These are phyloP conservation scores for Rhodotorula sp. DNA, from an alignment of 1,284 basidiomycete genomes.

Conservation along the genomic window DNA sequence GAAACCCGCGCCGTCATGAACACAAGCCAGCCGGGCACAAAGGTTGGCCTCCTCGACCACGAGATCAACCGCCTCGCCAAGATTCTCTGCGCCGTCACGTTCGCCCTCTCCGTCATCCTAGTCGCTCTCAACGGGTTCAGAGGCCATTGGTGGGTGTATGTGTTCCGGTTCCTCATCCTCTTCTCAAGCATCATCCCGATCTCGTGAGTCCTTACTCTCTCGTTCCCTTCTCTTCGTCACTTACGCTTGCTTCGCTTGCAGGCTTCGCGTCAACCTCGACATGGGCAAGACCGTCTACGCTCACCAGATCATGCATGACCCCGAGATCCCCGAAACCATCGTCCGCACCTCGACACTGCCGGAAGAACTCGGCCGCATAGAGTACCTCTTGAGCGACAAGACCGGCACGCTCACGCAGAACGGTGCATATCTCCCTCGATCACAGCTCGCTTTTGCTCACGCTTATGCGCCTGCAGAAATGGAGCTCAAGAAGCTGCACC, in stretches of 20 bases:
- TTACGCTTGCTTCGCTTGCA: slow-evolving; percentile 47
- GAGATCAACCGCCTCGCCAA: slow-evolving; percentile 97
- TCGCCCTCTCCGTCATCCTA: slow-evolving; percentile 82
- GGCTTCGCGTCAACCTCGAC: slow-evolving; percentile 94
- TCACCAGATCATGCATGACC: slow-evolving; percentile 88
- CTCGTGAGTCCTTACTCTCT: slow-evolving; percentile 60
- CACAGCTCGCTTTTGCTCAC: too few species aligned
- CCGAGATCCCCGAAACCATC: slow-evolving; percentile 90
- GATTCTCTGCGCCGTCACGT: slow-evolving; percentile 93
- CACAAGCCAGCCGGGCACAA: slow-evolving; percentile 93
- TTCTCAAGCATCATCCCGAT: slow-evolving; percentile 99
- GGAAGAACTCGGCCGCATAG: slow-evolving; percentile 93
- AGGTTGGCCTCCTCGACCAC: slow-evolving; percentile 84
- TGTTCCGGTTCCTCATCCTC: slow-evolving; percentile 93
- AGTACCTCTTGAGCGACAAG: slow-evolving; percentile 94
- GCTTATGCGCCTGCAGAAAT: slow-evolving; percentile 68
- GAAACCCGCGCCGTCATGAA: slow-evolving; percentile 99
- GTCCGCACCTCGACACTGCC: slow-evolving; percentile 95
- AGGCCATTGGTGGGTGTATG: slow-evolving; percentile 93
- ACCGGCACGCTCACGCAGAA: slow-evolving; percentile 98
- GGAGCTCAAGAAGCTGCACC: slow-evolving; percentile 98
- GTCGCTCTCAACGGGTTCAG: slow-evolving; percentile 96
- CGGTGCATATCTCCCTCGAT: slow-evolving; percentile 56
- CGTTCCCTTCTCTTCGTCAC: not conserved
- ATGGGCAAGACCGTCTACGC: slow-evolving; percentile 99